Conservation (phyloP, 352 stramenopile genomes). For the Globisporangium paddicum region DNA sequence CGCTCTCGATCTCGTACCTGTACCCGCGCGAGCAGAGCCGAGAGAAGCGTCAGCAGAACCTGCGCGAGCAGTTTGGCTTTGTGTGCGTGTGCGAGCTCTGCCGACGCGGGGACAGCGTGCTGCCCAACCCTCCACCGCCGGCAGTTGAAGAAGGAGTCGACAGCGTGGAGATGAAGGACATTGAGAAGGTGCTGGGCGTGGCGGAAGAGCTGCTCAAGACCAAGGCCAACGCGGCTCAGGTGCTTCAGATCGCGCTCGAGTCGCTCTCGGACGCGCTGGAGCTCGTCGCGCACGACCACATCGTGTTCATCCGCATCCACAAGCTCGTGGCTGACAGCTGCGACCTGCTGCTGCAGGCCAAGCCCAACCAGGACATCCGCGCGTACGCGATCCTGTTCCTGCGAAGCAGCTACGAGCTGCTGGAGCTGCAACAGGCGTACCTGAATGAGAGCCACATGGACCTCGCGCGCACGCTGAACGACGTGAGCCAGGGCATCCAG, state of each 20-base stretch:
- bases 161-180: conserved; percentile 32
- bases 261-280: conserved; percentile 78
- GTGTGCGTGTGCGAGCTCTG: conserved; percentile 69
- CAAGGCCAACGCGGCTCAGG: conserved; percentile 34
- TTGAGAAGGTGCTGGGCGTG: conserved; percentile 58
- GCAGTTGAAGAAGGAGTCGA: conserved; percentile 14
- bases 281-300: conserved; percentile 78
- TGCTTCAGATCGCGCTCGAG: conserved; percentile 70
- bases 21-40: conserved; percentile 89
- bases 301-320: conserved; percentile 89
- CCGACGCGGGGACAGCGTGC: conserved; percentile 58
- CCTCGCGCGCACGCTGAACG: conserved; percentile 87
- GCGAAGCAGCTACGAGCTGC: conserved; percentile 78
- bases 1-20: conserved; percentile 93
- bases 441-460: conserved; percentile 90
- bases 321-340: conserved; percentile 90
- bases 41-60: conserved; percentile 63
- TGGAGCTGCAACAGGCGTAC: conserved; percentile 83
- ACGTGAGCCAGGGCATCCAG: conserved; percentile 90
- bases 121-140: conserved; percentile 27
- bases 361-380: conserved; percentile 55
- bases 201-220: conserved; percentile 64
- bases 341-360: conserved; percentile 70
- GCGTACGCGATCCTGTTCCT: conserved; percentile 88
- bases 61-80: conserved; percentile 93